Conservation (phyloP, 2,329 filamentous ascomycete genomes). For the Zymoseptoria crescenta region DNA sequence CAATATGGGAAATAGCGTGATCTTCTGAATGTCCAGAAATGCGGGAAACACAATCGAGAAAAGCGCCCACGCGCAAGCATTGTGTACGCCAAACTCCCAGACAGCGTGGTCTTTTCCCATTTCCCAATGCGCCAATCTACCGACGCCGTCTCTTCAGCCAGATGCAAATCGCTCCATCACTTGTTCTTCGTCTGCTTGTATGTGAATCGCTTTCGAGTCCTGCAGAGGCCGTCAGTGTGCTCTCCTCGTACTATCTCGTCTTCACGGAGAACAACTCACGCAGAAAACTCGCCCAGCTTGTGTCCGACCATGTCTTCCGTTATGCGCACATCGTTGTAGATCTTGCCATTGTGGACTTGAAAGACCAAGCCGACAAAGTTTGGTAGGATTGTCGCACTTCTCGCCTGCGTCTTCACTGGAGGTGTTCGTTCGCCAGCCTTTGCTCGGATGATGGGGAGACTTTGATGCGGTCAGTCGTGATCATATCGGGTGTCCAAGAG, state of each 20-base stretch:
- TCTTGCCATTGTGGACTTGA: conserved; percentile 86
- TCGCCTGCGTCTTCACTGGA: conserved; percentile 79
- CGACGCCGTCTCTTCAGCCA: background rate
- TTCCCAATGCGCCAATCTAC: background rate
- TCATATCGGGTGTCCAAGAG: background rate
- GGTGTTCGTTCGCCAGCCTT: conserved; percentile 55
- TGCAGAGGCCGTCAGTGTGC: conserved; percentile 25
- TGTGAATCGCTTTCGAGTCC: conserved; percentile 59
- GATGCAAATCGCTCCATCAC: conserved; percentile 30
- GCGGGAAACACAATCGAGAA: background rate
- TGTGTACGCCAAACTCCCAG: background rate
- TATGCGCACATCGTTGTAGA: conserved; percentile 71
- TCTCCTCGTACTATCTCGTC: background rate
- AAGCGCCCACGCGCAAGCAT: background rate
- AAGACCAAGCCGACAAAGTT: conserved; percentile 88
- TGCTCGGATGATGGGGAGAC: conserved; percentile 55
- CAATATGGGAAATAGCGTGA: background rate
- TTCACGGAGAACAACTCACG: conserved; percentile 49
- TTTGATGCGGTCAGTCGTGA: conserved; percentile 24
- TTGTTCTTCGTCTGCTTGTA: conserved; percentile 68
- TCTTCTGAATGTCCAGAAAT: background rate
- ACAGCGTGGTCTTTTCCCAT: background rate
- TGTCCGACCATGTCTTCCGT: conserved; percentile 96
- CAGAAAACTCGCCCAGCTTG: conserved; percentile 86
- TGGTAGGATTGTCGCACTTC: conserved; percentile 80